Conservation (phyloP, 495 filamentous ascomycete genomes). For the Penicillium canariense region DNA sequence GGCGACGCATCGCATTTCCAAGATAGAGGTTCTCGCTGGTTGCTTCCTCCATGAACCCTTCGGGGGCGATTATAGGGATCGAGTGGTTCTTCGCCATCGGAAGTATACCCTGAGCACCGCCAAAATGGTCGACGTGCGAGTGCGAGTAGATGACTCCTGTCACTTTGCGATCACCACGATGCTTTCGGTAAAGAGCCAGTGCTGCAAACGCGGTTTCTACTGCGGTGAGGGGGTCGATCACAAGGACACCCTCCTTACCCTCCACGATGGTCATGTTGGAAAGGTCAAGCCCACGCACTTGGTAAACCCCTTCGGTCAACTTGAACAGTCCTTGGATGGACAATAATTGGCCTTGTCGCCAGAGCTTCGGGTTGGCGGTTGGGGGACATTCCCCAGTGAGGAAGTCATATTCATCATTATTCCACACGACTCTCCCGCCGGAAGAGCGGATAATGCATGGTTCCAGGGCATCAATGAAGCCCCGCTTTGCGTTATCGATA, state of each 20-base stretch:
- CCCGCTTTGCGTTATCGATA: constrained; percentile 18
- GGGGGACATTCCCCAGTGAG: constrained; percentile 14
- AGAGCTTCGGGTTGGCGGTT: constrained; percentile 25
- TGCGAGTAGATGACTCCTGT: constrained; percentile 28
- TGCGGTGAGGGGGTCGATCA: neutral
- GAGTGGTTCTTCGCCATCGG: neutral
- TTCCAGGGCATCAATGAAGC: constrained; percentile 18
- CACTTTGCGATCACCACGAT: constrained; percentile 19
- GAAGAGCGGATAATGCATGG: constrained; percentile 12
- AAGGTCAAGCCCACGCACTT: neutral
- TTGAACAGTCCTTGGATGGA: neutral
- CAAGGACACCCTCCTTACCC: neutral
- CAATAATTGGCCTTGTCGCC: constrained; percentile 2
- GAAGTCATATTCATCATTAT: constrained; percentile 20
- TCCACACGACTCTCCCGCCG: constrained; percentile 15
- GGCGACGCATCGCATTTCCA: constrained; percentile 21
- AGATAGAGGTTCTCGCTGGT: constrained; percentile 23
- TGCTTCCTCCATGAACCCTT: constrained; percentile 23
- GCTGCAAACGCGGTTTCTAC: constrained; percentile 1
- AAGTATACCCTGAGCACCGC: constrained; percentile 18
- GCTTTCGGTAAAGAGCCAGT: constrained; percentile 15
- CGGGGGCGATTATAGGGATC: constrained; percentile 25
- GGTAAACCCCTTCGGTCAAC: neutral
- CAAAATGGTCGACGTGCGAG: constrained; percentile 28
- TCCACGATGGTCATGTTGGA: constrained; percentile 5